These are phyloP conservation scores for Naganishia liquefaciens DNA, from an alignment of 1,284 basidiomycete genomes.

Conservation along the genomic window DNA sequence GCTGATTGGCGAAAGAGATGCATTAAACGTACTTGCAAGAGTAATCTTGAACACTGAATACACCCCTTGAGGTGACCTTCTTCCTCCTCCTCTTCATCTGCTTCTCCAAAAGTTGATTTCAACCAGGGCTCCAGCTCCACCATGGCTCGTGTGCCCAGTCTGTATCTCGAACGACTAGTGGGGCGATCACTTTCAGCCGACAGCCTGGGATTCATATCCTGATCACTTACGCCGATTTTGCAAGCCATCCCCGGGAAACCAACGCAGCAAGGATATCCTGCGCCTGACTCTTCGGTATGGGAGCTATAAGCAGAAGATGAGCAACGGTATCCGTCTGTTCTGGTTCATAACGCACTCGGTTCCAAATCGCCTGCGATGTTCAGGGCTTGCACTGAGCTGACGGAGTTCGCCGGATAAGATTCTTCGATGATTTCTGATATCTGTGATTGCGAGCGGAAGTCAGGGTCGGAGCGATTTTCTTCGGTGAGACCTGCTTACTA, in stretches of 20 bases:
- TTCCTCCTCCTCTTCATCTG: slow-evolving; percentile 37
- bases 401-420: slow-evolving; percentile 49
- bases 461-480: background rate
- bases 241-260: slow-evolving; percentile 47
- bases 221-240: slow-evolving; percentile 43
- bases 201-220: background rate
- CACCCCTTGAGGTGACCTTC: slow-evolving; percentile 44
- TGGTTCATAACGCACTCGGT: slow-evolving; percentile 11
- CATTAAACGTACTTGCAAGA: slow-evolving; percentile 42
- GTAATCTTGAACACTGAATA: slow-evolving; percentile 41
- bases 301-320: background rate
- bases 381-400: slow-evolving; percentile 42
- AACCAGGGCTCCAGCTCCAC: slow-evolving; percentile 49
- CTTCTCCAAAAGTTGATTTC: slow-evolving; percentile 28
- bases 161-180: slow-evolving; percentile 46
- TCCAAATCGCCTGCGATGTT: slow-evolving; percentile 30
- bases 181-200: background rate
- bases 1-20: background rate
- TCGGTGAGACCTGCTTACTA: slow-evolving; percentile 37
- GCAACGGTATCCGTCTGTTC: background rate
- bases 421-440: slow-evolving; percentile 45
- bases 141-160: slow-evolving; percentile 44
- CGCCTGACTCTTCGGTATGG: slow-evolving; percentile 34
- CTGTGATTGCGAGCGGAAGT: background rate
- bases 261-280: slow-evolving; percentile 43